Conservation (phyloP, 352 stramenopile genomes). For the Phytophthora sp. region DNA sequence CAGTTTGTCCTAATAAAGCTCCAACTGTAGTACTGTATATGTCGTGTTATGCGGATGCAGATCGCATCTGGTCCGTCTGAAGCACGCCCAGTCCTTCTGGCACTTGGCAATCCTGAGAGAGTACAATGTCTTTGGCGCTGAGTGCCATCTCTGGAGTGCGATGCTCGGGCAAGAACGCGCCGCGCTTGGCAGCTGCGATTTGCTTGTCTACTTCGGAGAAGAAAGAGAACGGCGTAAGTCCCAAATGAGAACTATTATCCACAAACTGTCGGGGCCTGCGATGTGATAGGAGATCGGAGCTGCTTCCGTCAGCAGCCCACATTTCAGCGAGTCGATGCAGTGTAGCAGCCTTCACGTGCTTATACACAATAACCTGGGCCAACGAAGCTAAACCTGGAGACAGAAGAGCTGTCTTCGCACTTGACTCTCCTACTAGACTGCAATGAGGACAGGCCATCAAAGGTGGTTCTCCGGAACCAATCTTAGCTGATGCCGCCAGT, state of each 20-base stretch:
- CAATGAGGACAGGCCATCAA: conserved; percentile 68
- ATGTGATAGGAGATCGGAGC: conserved; percentile 8
- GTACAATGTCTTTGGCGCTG: conserved; percentile 51
- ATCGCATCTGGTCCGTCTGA: conserved; percentile 26
- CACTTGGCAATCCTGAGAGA: conserved; percentile 7
- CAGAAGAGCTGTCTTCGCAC: conserved; percentile 25
- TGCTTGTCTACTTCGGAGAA: conserved; percentile 64
- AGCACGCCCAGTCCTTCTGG: not conserved
- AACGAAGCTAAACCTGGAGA: conserved; percentile 43
- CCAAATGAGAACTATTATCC: conserved; percentile 43
- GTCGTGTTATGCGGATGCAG: conserved; percentile 21
- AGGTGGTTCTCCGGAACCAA: conserved; percentile 12
- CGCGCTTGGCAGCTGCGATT: conserved; percentile 53
- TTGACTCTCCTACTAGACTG: conserved; percentile 29
- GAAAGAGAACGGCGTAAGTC: conserved; percentile 67
- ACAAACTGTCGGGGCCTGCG: conserved; percentile 9
- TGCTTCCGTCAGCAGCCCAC: conserved; percentile 30
- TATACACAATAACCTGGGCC: conserved; percentile 53
- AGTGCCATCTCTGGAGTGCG: conserved; percentile 56
- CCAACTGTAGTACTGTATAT: not conserved
- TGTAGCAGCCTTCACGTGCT: conserved; percentile 58
- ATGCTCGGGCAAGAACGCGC: conserved; percentile 51
- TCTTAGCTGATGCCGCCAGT: conserved; percentile 11
- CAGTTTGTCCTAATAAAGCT: not conserved
- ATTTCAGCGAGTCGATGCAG: conserved; percentile 58